These are phyloP conservation scores for Blastocystis sp. DNA, from an alignment of 352 stramenopile genomes.

Conservation along the genomic window DNA sequence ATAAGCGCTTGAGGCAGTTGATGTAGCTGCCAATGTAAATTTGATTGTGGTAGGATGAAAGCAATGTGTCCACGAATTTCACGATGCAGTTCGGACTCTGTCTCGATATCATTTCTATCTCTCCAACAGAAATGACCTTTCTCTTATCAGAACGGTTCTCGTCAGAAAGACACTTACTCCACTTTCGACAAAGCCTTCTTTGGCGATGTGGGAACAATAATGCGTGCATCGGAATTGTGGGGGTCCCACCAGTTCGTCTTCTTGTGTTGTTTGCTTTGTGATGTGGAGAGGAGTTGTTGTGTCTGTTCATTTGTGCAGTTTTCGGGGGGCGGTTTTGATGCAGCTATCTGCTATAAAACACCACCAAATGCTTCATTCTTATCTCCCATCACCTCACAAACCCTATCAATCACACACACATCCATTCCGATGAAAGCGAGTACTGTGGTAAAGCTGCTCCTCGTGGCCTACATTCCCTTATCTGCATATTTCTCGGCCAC, in stretches of 20 bases:
- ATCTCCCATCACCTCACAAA: too few species aligned
- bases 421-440: conserved; percentile 18
- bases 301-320: conserved; percentile 4
- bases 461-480: conserved; percentile 26
- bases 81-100: conserved; percentile 30
- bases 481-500: conserved; percentile 29
- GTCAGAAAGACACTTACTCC: not conserved
- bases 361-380: too few species aligned
- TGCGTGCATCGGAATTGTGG: not conserved
- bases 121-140: not conserved
- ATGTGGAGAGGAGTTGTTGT: not conserved
- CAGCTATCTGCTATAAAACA: too few species aligned
- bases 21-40: conserved; percentile 37
- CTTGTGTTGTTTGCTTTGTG: not conserved
- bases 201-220: conserved; percentile 9
- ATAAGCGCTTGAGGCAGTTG: conserved; percentile 15
- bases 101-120: not conserved
- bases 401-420: not conserved
- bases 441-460: conserved; percentile 12
- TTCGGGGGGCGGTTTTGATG: too few species aligned
- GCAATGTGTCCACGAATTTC: conserved; percentile 42
- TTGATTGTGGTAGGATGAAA: conserved; percentile 39
- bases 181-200: not conserved
- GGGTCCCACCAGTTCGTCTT: conserved; percentile 9
- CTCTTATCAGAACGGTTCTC: not conserved